phyloP scores from a whole-genome alignment of 768 basidiomycete species.

The Auricularia sp. region DNA sequence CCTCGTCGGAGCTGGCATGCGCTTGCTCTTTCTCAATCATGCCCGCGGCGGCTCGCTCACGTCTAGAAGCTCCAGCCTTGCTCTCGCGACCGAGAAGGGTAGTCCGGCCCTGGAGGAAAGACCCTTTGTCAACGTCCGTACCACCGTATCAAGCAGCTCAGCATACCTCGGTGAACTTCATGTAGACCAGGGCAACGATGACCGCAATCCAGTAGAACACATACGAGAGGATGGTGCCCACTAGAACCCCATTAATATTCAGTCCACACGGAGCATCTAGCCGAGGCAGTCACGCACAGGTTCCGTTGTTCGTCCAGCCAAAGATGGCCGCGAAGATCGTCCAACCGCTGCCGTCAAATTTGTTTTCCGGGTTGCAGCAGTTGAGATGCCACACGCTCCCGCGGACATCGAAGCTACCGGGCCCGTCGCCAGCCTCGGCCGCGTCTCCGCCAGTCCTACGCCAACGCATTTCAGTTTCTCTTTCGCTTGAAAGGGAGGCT shows the following conservation, averaged over 20 bases:
- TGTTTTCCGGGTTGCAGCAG: constrained; percentile 63
- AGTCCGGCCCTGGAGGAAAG: constrained; percentile 44
- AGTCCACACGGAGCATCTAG: neutral
- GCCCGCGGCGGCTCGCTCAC: neutral
- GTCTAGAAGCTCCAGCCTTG: neutral
- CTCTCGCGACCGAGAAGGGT: constrained; percentile 45
- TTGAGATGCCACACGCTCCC: constrained; percentile 84
- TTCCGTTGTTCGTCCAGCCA: constrained; percentile 82
- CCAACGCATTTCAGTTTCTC: constrained; percentile 7
- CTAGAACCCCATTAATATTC: constrained; percentile 17
- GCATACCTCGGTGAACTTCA: constrained; percentile 44
- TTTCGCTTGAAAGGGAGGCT: neutral
- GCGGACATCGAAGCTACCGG: constrained; percentile 72
- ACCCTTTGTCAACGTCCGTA: too few relatives aligned
- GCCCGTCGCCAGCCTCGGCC: constrained; percentile 60
- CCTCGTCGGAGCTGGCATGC: neutral
- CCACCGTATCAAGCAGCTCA: neutral
- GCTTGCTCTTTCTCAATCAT: neutral
- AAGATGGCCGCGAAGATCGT: constrained; percentile 75
- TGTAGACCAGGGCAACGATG: constrained; percentile 50
- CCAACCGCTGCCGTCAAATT: constrained; percentile 51
- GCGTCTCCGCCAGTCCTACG: constrained; percentile 56
- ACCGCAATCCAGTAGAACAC: constrained; percentile 89
- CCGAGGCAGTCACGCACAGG: constrained; percentile 32
- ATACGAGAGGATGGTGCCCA: constrained; percentile 77